Conservation (phyloP, 805 yeast species). For the Metschnikowia santaceciliae region DNA sequence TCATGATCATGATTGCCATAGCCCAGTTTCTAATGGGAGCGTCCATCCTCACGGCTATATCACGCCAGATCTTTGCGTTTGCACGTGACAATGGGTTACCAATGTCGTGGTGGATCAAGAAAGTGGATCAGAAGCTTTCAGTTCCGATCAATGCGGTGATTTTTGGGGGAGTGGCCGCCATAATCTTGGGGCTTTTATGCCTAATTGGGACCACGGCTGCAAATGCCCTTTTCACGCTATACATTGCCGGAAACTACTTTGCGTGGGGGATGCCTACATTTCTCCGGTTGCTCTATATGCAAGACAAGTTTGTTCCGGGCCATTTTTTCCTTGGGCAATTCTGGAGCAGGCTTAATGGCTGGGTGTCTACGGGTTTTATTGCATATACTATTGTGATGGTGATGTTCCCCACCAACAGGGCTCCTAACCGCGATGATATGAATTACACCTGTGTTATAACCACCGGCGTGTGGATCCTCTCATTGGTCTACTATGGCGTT, state of each 20-base stretch:
- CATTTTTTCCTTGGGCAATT: conserved; percentile 57
- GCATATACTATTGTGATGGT: conserved; percentile 50
- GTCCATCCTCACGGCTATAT: conserved; percentile 57
- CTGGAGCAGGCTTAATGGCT: conserved; percentile 42
- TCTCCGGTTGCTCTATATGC: conserved; percentile 45
- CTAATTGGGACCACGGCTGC: conserved; percentile 60
- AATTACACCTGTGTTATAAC: conserved; percentile 67
- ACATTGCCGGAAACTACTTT: conserved; percentile 57
- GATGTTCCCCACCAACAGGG: conserved; percentile 54
- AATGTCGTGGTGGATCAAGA: conserved; percentile 45
- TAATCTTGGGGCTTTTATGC: conserved; percentile 53
- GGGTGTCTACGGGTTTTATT: conserved; percentile 48
- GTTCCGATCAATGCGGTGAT: conserved; percentile 64
- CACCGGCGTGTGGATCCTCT: conserved; percentile 54
- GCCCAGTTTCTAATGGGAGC: conserved; percentile 68
- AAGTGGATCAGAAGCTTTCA: conserved; percentile 50
- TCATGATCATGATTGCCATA: conserved; percentile 53
- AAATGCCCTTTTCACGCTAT: conserved; percentile 62
- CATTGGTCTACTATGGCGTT: conserved; percentile 47
- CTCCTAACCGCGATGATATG: conserved; percentile 48
- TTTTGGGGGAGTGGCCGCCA: conserved; percentile 43
- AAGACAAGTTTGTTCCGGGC: conserved; percentile 56
- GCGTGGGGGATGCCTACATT: conserved; percentile 61
- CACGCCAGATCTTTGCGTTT: conserved; percentile 73
- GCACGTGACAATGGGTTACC: conserved; percentile 78